Base-by-base conservation (phyloP, 768 basidiomycete species). In the Phylloporus arenicola region DNA sequence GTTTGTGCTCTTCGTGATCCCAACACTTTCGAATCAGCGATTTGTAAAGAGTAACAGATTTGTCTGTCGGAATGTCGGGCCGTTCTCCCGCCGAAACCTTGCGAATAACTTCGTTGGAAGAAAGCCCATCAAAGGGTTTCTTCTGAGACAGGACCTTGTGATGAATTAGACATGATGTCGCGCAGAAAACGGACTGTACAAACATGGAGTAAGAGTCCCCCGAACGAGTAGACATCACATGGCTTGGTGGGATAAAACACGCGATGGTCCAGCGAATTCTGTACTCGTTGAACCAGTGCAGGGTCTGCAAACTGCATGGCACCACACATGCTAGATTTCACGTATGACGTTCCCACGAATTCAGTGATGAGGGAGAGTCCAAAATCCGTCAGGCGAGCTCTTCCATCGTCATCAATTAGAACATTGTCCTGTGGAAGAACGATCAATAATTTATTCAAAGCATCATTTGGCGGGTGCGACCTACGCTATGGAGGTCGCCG, bases 361-460 rank as follows among this genome's bases (percentile, higher is more conserved):
- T 69, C 68, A 4, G 16, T 47, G 47, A 52, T 43, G 16, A 64
- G 22, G 2, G 63, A 64, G 16, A 77, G 64, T 6, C 78, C 77
- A 52, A 79, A 79, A 56, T 79, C 78, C 2, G 75, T 70, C 6
- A 79, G 63, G 43, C 73, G 73, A 12, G 77, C 77, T 12, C 67
- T 61, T 16, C 67, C 67, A 4, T 64, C 30, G 6, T 63, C 66
- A 8, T 70, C 68, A 12, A 80, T 67, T 22, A 80, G 64, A 43
- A 80, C 71, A 51, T 80, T 79, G 14, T 45, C 64, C 65, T 65
- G 25, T 19, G 10, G 14, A 39, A 13, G 37, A 38, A 35, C 14
- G 19, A 10, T 48, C 31, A 50, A 30, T 31, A 9, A 16, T 29
- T 13, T 2, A 40, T 38, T 6, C 20, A 1, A 20, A 46, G 30